These are phyloP conservation scores for Tricholoma bakamatsutake DNA, from an alignment of 768 basidiomycete species.

Conservation along the genomic window DNA sequence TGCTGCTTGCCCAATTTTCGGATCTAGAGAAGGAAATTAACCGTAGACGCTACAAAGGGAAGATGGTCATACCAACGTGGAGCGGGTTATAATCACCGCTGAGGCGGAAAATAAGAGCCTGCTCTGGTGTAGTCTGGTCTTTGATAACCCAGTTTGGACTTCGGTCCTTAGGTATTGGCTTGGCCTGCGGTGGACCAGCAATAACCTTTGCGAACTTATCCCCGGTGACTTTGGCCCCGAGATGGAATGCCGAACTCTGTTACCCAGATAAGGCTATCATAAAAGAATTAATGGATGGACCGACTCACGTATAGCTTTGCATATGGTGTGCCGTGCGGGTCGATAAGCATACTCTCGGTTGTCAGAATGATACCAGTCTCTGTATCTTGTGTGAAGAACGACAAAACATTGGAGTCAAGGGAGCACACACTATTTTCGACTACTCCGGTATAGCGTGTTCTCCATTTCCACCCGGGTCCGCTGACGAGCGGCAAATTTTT, in stretches of 20 bases:
- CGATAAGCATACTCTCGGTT: constrained; percentile 55
- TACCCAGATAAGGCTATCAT: not conserved
- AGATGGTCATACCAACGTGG: constrained; percentile 49
- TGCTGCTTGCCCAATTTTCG: constrained; percentile 58
- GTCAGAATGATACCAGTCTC: constrained; percentile 75
- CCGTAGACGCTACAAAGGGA: not conserved
- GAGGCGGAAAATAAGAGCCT: constrained; percentile 67
- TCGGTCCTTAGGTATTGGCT: constrained; percentile 54
- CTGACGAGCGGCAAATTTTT: constrained; percentile 72
- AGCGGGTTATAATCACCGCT: constrained; percentile 79
- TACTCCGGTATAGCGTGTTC: constrained; percentile 58
- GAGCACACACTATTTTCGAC: constrained; percentile 67
- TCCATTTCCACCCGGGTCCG: constrained; percentile 76
- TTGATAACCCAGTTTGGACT: constrained; percentile 55
- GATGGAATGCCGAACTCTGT: constrained; percentile 61
- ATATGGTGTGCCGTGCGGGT: constrained; percentile 52
- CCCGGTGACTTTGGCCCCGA: constrained; percentile 62
- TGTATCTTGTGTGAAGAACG: constrained; percentile 20
- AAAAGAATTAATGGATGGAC: not conserved
- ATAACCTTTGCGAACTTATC: constrained; percentile 58
- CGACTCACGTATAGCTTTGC: constrained; percentile 54
- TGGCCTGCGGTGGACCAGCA: constrained; percentile 53
- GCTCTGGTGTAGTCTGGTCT: constrained; percentile 59
- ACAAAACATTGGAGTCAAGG: not conserved
- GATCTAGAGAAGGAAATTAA: constrained; percentile 40